Evolutionary conservation across 768 basidiomycete species (phyloP).

Genomic region (Leccinum disarticulatum): DNA sequence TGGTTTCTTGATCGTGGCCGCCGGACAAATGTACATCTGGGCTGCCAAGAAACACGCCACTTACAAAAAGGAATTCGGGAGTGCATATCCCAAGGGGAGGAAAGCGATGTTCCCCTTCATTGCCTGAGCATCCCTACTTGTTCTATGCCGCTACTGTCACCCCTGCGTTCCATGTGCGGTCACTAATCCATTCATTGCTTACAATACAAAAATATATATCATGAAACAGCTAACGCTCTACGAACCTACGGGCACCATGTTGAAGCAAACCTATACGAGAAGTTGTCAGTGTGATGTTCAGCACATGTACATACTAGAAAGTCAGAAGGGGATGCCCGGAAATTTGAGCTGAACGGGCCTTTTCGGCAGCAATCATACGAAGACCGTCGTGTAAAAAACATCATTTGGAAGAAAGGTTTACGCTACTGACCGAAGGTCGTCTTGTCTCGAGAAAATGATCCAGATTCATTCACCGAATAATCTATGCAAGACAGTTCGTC

Average conservation of each 20-base stretch:
- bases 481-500: constrained; percentile 1
- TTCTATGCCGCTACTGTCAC: neutral
- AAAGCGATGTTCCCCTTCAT: constrained; percentile 78
- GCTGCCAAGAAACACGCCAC: constrained; percentile 85
- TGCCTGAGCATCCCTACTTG: constrained; percentile 12
- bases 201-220: neutral
- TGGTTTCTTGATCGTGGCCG: constrained; percentile 62
- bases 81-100: constrained; percentile 70
- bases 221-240: neutral
- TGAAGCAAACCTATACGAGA: neutral
- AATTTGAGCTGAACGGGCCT: constrained; percentile 77
- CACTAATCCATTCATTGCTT: neutral
- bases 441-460: too few relatives aligned
- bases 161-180: accelerated
- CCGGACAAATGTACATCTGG: constrained; percentile 79
- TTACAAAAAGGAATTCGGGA: constrained; percentile 94
- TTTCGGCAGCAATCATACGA: constrained; percentile 79
- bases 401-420: neutral
- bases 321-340: constrained; percentile 76
- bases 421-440: neutral
- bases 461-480: neutral
- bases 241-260: neutral
- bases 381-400: constrained; percentile 49
- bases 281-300: neutral
- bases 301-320: neutral